Percentiles rank a stretch among this genome's conserved stretches.
Conservation (phyloP, 2,329 filamentous ascomycete species). For the Neobulgaria alba region DNA sequence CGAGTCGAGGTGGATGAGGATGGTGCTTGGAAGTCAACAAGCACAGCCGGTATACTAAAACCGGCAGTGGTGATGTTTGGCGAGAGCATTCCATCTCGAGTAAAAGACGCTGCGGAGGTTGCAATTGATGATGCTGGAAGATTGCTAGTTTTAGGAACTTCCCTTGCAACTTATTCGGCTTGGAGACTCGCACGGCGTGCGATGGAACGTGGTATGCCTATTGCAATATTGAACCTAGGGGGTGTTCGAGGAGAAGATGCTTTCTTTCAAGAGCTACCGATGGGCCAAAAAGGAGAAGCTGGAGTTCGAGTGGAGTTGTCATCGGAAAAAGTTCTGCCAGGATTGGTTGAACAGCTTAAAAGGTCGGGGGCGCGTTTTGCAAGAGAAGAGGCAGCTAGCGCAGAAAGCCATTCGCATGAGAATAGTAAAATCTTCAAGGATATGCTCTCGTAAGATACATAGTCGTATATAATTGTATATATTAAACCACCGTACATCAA, state of each 20-base stretch:
- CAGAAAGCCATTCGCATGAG: slow-evolving; percentile 13
- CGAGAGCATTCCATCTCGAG: slow-evolving; percentile 63
- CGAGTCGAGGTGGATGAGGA: slow-evolving; percentile 66
- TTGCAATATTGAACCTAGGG: slow-evolving; percentile 83
- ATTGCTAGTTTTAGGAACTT: slow-evolving; percentile 77
- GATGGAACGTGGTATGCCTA: slow-evolving; percentile 71
- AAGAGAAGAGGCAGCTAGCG: slow-evolving; percentile 25
- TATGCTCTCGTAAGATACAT: slow-evolving; percentile 43
- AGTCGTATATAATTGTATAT: slow-evolving; percentile 10
- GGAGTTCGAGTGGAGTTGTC: slow-evolving; percentile 50
- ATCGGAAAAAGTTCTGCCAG: slow-evolving; percentile 49
- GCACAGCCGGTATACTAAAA: slow-evolving; percentile 74
- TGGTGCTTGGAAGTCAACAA: slow-evolving; percentile 63
- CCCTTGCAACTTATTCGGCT: slow-evolving; percentile 88
- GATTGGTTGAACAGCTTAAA: slow-evolving; percentile 42
- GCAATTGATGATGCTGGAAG: slow-evolving; percentile 69
- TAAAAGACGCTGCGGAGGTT: slow-evolving; percentile 70
- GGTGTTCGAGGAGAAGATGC: slow-evolving; percentile 71
- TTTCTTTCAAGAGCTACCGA: slow-evolving; percentile 53
- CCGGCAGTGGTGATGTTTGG: slow-evolving; percentile 96
- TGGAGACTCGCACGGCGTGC: slow-evolving; percentile 84
- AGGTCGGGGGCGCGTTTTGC: slow-evolving; percentile 20
- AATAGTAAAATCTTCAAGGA: slow-evolving; percentile 43
- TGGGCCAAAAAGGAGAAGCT: slow-evolving; percentile 40
- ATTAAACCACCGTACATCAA: slow-evolving; percentile 18